Base-by-base conservation (phyloP, 2,329 filamentous ascomycete species). In the Neonectria punicea region DNA sequence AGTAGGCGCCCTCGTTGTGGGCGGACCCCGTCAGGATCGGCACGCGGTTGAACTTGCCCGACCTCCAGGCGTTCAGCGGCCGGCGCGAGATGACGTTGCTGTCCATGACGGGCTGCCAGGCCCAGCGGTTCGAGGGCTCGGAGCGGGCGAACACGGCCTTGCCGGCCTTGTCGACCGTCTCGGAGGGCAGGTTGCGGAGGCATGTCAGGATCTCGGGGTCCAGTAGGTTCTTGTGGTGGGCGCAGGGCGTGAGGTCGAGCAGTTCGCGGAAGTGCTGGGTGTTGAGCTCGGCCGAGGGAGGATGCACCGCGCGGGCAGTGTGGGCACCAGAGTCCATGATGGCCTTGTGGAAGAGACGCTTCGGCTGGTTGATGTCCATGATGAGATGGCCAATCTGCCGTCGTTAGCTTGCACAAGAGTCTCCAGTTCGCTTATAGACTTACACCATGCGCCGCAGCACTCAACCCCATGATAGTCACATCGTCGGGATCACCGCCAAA, bases 401-500 rank as follows among this genome's bases (percentile, higher is more conserved):
- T 2, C 3, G 44, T 73, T 6, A 73, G 61, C 4, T 4, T 51
- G n/a, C n/a, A 28, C 3, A 9, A n/a, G 0, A 1, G 1, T 5
- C 7, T 13, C 1, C 0, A 22, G 22, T 1, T 2, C 0, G 5
- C 25, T 16, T 7, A 1, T 8, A 9, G 16, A 67, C 73, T 69
- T 69, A 74, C 70, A 55, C 63, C 71, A 6, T 75, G 73, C 30
- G 81, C 82, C 22, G 77, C 75, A 62, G 75, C 74, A n/a, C 71
- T 81, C 7, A 76, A 67, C 0, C 84, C 85, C 80, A 82, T 83
- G 59, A 86, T 72, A 0, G 84, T 86, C 20, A 86, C 80, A 67
- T 82, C 78, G 18, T 78, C 67, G 2, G 81, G 79, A 69, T 87
- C 79, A 14, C 85, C 85, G 0, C 84, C 84, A 71, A 87, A 87